Conservation (phyloP, 768 basidiomycete species). For the Pleurotus cornucopiae region DNA sequence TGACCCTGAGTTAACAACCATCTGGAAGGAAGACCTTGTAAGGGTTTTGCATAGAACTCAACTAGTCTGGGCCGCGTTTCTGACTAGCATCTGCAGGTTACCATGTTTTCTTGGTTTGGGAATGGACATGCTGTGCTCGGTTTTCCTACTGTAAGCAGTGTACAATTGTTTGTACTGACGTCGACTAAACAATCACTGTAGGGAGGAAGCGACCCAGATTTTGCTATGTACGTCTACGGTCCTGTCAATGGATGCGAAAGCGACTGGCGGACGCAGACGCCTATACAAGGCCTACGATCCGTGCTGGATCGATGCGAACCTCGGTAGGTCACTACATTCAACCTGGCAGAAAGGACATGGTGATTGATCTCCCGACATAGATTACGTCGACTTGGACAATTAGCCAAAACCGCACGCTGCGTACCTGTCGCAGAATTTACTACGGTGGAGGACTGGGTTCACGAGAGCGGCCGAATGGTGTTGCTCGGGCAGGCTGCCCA, state of each 20-base stretch:
- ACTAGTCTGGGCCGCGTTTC: neutral
- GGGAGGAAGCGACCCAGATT: conserved; percentile 29
- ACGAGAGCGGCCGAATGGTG: conserved; percentile 37
- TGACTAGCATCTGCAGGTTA: conserved; percentile 15
- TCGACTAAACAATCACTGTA: conserved; percentile 15
- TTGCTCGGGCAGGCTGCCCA: conserved; percentile 55
- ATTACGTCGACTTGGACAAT: conserved; percentile 30
- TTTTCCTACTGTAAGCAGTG: conserved; percentile 25
- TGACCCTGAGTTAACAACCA: conserved; percentile 32
- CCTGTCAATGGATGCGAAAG: conserved; percentile 23
- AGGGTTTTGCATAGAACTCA: neutral
- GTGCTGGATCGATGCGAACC: conserved; percentile 29
- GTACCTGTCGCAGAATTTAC: conserved; percentile 33
- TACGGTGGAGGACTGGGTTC: conserved; percentile 49
- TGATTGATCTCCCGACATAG: conserved; percentile 15
- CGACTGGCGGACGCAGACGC: conserved; percentile 24
- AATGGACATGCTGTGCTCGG: conserved; percentile 22
- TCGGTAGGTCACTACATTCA: conserved; percentile 23
- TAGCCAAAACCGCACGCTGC: conserved; percentile 29
- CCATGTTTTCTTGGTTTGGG: conserved; percentile 33
- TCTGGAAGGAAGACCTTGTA: conserved; percentile 24
- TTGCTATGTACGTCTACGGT: conserved; percentile 26
- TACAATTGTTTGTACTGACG: neutral
- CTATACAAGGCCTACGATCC: conserved; percentile 25
- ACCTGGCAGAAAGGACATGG: too few relatives aligned